A percentile compares a stretch with the other conserved stretches of the same genome.
These are phyloP conservation scores for Phytophthora pinifolia DNA, from an alignment of 352 stramenopile species.

Conservation along the genomic window DNA sequence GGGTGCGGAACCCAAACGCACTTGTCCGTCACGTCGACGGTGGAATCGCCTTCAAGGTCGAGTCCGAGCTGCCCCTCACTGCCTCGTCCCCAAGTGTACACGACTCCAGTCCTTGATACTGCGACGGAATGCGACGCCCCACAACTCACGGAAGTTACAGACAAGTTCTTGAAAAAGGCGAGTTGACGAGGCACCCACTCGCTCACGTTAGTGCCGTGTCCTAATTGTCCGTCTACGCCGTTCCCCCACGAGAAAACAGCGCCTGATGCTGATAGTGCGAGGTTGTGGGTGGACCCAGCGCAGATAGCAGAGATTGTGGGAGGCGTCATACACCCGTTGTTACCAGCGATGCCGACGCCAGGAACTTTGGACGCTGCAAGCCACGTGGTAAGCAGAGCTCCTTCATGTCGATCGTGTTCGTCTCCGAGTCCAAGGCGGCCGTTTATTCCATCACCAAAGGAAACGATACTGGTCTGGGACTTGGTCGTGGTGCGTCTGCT, in stretches of 20 bases:
- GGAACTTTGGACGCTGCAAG: constrained; percentile 12
- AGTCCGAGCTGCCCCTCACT: constrained; percentile 53
- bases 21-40: constrained; percentile 6
- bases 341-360: constrained; percentile 16
- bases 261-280: constrained; percentile 45
- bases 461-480: constrained; percentile 46
- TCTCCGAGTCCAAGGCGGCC: constrained; percentile 57
- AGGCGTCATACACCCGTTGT: constrained; percentile 25
- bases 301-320: constrained; percentile 45
- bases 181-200: constrained; percentile 65
- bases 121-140: constrained; percentile 53
- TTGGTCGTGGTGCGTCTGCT: constrained; percentile 11
- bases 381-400: constrained; percentile 45
- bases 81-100: constrained; percentile 64
- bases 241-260: constrained; percentile 73
- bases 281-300: constrained; percentile 51
- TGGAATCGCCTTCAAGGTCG: constrained; percentile 6
- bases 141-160: constrained; percentile 33
- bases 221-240: constrained; percentile 57
- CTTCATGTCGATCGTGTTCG: constrained; percentile 46
- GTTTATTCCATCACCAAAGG: constrained; percentile 73
- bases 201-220: constrained; percentile 44
- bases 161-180: constrained; percentile 40
- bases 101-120: constrained; percentile 40
- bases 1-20: constrained; percentile 16